Conservation (phyloP, 768 basidiomycete genomes). For the Suillus spraguei region DNA sequence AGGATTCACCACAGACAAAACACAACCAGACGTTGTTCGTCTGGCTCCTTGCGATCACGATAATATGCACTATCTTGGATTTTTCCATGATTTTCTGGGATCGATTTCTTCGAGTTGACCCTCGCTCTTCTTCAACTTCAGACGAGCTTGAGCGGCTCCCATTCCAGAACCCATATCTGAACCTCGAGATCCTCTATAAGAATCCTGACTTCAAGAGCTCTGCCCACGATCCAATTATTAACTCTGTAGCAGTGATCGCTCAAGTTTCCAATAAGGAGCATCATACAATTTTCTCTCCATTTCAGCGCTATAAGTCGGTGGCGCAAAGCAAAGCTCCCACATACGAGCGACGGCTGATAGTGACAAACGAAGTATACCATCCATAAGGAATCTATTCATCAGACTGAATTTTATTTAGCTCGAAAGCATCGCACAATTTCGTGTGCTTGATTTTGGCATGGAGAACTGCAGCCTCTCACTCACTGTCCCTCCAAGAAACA, state of each 20-base stretch:
- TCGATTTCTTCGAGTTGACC: not conserved
- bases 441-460: slow-evolving; percentile 35
- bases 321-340: not conserved
- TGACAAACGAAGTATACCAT: not conserved
- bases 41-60: not conserved
- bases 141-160: not conserved
- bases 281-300: not conserved
- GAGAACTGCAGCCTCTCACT: slow-evolving; percentile 29
- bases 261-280: not conserved
- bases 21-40: not conserved
- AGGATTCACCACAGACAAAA: not conserved
- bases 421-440: slow-evolving; percentile 27
- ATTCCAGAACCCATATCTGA: not conserved
- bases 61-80: not conserved
- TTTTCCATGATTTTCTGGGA: not conserved
- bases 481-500: slow-evolving; percentile 20
- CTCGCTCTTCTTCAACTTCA: not conserved
- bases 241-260: not conserved
- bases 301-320: not conserved
- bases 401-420: not conserved
- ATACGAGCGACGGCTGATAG: not conserved
- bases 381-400: not conserved
- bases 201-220: not conserved
- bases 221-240: not conserved
- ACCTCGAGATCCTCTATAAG: not conserved